Evolutionary conservation across 169 alveolate species (phyloP), one percentile per base, ranked within the genome.

Genomic region (Plasmodium berghei): DNA sequence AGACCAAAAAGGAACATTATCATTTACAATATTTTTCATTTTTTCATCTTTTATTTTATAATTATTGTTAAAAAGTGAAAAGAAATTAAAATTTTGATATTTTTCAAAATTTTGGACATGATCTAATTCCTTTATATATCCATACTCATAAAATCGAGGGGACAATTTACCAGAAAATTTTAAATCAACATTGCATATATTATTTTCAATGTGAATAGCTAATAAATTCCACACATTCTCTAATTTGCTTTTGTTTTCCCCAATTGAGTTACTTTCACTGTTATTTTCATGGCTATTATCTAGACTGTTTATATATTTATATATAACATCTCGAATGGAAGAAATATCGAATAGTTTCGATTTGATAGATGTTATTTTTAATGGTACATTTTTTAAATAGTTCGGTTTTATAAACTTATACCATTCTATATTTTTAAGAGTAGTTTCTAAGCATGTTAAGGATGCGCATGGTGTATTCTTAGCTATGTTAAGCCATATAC

Each of bases 81-180:
- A 16, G 55, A 83, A 83, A 83, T 83, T 83, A 22, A 83, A 1
- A 55, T 66, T 55, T n/a, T 83, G 48, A 59, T 45, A 67, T 42
- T 55, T 56, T 22, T 55, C 72, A 3, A 55, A n/a, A 46, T 83
- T 67, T 24, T 59, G 18, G 5, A 83, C 72, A 83, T 28, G 6
- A 1, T 28, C 45, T 18, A 83, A 52, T 28, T 83, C 66, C 14
- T 40, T 59, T 28, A 83, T 59, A 66, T 83, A 18, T 24, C 18
- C 70, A 59, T 83, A 83, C 28, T 83, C 73, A 42, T 83, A 83
- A 83, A 83, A 83, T 22, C 90, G 56, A 34, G 90, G 90, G 5
- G 90, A 83, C 49, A 83, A 67, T 55, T 83, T 83, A 4, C 90
- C 90, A 5, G 85, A 67, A 67, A 83, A 83, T 83, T 83, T 83